A percentile compares a stretch with the other conserved stretches of the same genome.
Evolutionary conservation across 1,284 basidiomycete species (phyloP).

Genomic region (Cryptococcus wingfieldii): DNA sequence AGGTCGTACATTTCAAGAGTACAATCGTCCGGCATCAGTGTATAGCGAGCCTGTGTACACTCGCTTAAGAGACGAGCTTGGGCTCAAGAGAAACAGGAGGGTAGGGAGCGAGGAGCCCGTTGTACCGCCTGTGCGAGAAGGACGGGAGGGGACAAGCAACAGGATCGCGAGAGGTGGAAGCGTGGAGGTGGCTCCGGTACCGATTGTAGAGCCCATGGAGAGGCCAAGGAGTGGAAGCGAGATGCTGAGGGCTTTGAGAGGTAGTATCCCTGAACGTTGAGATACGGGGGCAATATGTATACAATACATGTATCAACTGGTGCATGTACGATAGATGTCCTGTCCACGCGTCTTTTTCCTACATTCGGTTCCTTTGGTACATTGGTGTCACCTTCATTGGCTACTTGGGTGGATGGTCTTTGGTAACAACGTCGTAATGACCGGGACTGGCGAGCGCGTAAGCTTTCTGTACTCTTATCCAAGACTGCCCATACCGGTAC

Average conservation of each 20-base stretch:
- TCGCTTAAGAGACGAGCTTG: slow-evolving; percentile 31
- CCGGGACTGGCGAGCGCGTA: slow-evolving; percentile 56
- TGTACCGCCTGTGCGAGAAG: not conserved
- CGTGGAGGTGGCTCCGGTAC: not conserved
- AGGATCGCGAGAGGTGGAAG: slow-evolving; percentile 1
- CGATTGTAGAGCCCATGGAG: not conserved
- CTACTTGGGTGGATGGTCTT: slow-evolving; percentile 27
- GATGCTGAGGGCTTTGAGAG: slow-evolving; percentile 19
- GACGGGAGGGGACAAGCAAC: not conserved
- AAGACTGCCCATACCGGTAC: slow-evolving; percentile 59
- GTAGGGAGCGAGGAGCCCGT: slow-evolving; percentile 26
- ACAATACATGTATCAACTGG: slow-evolving; percentile 67
- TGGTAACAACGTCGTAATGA: slow-evolving; percentile 65
- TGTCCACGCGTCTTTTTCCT: not conserved
- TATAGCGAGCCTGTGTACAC: slow-evolving; percentile 40
- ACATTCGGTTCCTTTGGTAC: too few relatives aligned
- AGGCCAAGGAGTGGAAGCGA: slow-evolving; percentile 18
- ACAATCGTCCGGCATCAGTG: slow-evolving; percentile 4
- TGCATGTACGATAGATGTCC: too few relatives aligned
- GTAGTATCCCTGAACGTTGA: slow-evolving; percentile 16
- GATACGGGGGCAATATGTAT: not conserved
- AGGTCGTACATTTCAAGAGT: too few relatives aligned
- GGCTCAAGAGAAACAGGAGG: slow-evolving; percentile 6
- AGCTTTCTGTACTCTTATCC: not conserved
- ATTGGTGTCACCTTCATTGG: too few relatives aligned